Conservation (phyloP, 768 basidiomycete species). For the Kwoniella shandongensis region DNA sequence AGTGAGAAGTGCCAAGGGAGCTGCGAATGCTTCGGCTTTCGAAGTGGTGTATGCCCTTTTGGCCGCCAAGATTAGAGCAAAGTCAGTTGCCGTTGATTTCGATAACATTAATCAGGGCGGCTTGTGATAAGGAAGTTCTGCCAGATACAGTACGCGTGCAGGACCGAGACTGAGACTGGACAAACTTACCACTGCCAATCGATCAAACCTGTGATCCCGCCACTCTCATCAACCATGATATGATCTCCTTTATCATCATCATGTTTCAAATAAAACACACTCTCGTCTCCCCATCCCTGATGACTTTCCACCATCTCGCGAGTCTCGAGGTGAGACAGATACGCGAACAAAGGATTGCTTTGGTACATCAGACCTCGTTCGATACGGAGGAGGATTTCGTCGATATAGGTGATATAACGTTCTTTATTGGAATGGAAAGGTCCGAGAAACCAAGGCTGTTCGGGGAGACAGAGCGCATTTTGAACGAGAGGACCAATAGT, state of each 20-base stretch:
- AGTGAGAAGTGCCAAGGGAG: no score
- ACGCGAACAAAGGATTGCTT: not conserved
- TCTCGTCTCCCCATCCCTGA: not conserved
- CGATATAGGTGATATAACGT: conserved; percentile 8
- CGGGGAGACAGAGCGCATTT: not conserved
- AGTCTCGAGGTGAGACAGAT: conserved; percentile 15
- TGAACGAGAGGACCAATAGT: conserved; percentile 5
- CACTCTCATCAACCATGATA: conserved; percentile 35
- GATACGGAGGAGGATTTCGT: not conserved
- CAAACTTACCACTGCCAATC: conserved; percentile 49
- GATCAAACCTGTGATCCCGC: conserved; percentile 38
- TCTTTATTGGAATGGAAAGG: conserved; percentile 18
- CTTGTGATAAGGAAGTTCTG: no score
- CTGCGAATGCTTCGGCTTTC: conserved; percentile 20
- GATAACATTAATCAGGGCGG: no score
- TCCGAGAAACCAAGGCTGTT: conserved; percentile 15
- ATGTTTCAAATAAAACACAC: conserved; percentile 28
- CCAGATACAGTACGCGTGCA: no score
- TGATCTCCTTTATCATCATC: conserved; percentile 43
- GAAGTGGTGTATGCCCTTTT: conserved; percentile 17
- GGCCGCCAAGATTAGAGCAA: not conserved
- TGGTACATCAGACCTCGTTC: not conserved
- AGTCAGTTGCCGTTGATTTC: no score
- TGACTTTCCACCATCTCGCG: conserved; percentile 3
- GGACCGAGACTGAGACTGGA: no score